Evolutionary conservation across 345 rosid species (phyloP).

Genomic region (Crucihimalaya himalaica): DNA sequence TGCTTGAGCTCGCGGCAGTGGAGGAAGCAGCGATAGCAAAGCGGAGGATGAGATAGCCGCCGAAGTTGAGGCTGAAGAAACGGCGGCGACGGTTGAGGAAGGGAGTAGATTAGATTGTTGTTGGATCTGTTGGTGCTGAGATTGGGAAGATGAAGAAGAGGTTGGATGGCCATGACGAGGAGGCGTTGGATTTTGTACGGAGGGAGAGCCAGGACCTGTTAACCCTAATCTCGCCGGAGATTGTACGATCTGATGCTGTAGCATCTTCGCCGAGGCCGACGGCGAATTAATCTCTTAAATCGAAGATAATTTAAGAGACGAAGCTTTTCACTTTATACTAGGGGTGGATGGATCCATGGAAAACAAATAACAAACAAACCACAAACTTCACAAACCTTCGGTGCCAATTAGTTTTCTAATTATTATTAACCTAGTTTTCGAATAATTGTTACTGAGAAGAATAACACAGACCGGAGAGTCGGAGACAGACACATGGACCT

Average conservation of each 20-base stretch:
- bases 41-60: constrained; percentile 58
- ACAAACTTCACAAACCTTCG: neutral
- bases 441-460: neutral
- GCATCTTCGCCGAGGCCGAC: constrained; percentile 49
- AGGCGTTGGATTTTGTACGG: constrained; percentile 67
- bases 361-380: too few species aligned
- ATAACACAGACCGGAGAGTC: neutral
- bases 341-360: too few species aligned
- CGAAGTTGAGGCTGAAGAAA: constrained; percentile 29
- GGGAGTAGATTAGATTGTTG: constrained; percentile 40
- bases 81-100: constrained; percentile 29
- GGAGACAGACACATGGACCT: neutral
- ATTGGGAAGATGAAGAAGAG: constrained; percentile 45
- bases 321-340: too few species aligned
- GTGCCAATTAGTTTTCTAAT: neutral
- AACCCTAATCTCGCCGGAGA: constrained; percentile 90
- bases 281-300: constrained; percentile 12
- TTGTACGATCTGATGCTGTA: constrained; percentile 80
- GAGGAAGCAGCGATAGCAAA: constrained; percentile 85
- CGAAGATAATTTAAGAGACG: neutral
- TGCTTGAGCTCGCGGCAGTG: constrained; percentile 78
- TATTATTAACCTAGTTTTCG: neutral
- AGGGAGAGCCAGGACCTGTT: constrained; percentile 75
- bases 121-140: constrained; percentile 41
- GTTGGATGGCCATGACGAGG: constrained; percentile 53